Conservation (phyloP, 2,329 filamentous ascomycete species). For the Xylogone sp. region DNA sequence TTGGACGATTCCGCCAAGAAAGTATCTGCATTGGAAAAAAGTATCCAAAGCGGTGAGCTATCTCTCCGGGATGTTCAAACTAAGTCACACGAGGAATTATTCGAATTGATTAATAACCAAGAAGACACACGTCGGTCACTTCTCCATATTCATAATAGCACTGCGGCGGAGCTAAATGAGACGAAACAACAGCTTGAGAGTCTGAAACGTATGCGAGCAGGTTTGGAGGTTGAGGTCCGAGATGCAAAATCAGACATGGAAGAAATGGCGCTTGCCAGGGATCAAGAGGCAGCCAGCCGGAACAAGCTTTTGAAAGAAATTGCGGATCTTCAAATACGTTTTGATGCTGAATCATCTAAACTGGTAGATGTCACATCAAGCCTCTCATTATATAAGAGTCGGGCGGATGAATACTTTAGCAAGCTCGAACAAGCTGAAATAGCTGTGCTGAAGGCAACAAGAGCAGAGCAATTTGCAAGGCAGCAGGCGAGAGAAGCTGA, state of each 20-base stretch:
- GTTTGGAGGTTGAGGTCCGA: constrained; percentile 80
- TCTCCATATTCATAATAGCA: constrained; percentile 79
- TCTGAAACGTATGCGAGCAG: constrained; percentile 75
- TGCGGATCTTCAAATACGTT: constrained; percentile 85
- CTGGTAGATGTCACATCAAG: constrained; percentile 80
- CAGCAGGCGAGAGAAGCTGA: constrained; percentile 86
- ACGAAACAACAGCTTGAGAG: constrained; percentile 85
- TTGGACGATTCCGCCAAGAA: constrained; percentile 93
- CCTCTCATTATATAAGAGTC: constrained; percentile 82
- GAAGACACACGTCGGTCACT: constrained; percentile 82
- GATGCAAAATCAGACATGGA: constrained; percentile 80
- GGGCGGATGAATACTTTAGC: constrained; percentile 93
- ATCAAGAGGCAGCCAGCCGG: constrained; percentile 84
- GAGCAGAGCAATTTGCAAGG: constrained; percentile 92
- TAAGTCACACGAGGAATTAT: constrained; percentile 89
- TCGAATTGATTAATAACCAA: constrained; percentile 88
- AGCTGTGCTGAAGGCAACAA: constrained; percentile 83
- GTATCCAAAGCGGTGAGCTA: constrained; percentile 80
- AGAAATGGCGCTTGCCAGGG: constrained; percentile 72
- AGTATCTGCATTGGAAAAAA: constrained; percentile 83
- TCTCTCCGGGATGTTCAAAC: constrained; percentile 89
- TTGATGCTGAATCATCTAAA: constrained; percentile 85
- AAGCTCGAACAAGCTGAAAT: constrained; percentile 98
- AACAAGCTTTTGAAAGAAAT: constrained; percentile 89
- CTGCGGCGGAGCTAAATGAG: constrained; percentile 79